Evolutionary conservation across 2,329 filamentous ascomycete genomes (phyloP).

Genomic region (Penicillium thymicola): DNA sequence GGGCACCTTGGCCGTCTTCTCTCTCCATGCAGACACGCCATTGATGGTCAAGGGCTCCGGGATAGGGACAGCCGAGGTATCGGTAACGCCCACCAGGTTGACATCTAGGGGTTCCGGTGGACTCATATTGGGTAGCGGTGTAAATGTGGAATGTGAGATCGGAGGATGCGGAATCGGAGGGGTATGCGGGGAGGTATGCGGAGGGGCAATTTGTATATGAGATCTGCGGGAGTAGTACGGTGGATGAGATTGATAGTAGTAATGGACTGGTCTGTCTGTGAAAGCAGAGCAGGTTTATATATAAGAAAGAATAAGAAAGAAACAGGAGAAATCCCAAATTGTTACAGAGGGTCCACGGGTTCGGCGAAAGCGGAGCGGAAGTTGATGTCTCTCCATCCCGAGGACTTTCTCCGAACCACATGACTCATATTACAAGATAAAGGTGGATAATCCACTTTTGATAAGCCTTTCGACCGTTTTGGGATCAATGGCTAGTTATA

Average conservation of each 20-base stretch:
- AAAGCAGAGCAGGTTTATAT: background rate
- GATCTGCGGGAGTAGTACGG: too few relatives aligned
- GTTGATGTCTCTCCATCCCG: background rate
- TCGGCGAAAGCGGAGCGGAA: slow-evolving; percentile 11
- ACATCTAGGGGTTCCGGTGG: slow-evolving; percentile 29
- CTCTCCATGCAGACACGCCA: slow-evolving; percentile 64
- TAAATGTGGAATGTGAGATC: background rate
- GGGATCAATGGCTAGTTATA: background rate
- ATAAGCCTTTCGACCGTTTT: background rate
- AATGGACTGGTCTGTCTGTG: background rate
- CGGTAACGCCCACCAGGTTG: slow-evolving; percentile 33
- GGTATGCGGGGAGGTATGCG: background rate
- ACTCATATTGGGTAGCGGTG: slow-evolving; percentile 16
- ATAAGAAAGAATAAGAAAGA: background rate
- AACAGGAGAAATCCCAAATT: background rate
- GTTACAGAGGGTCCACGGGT: background rate
- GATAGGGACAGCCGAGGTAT: slow-evolving; percentile 37
- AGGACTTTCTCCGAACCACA: slow-evolving; percentile 1
- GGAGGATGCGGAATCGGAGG: slow-evolving; percentile 1
- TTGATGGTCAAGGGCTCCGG: slow-evolving; percentile 57
- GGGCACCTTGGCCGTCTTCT: slow-evolving; percentile 65
- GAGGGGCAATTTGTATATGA: background rate
- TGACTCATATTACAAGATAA: slow-evolving; percentile 2
- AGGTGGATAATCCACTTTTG: background rate
- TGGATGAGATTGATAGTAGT: background rate